These are phyloP conservation scores for Sporothrix pallida DNA, from an alignment of 2,329 filamentous ascomycete genomes.

Conservation along the genomic window DNA sequence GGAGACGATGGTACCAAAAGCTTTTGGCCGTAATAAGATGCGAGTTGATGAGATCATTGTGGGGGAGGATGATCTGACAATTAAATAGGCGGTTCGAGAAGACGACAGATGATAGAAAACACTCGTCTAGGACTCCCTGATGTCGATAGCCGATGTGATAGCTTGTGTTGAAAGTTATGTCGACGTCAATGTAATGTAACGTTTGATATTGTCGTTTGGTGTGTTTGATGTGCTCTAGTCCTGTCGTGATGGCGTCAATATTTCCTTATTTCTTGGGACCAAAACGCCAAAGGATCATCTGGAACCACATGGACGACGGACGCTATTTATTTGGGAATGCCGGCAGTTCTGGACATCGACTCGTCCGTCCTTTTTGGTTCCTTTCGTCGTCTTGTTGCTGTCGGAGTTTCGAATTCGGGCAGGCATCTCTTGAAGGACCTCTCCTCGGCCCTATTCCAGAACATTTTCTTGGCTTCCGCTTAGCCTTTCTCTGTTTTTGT, in stretches of 20 bases:
- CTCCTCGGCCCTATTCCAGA: neutral
- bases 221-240: neutral
- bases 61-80: neutral
- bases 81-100: too few relatives aligned
- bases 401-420: slow-evolving; percentile 6
- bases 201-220: neutral
- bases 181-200: neutral
- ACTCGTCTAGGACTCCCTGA: neutral
- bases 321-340: neutral
- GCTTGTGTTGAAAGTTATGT: neutral
- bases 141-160: neutral
- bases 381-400: neutral
- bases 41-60: neutral
- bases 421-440: neutral
- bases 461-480: neutral
- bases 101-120: neutral
- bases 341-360: too few relatives aligned
- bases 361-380: too few relatives aligned
- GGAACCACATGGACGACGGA: neutral
- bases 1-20: neutral
- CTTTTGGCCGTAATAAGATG: neutral
- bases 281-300: too few relatives aligned
- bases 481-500: neutral
- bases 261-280: too few relatives aligned
- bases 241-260: too few relatives aligned